Conservation (phyloP, 2,329 filamentous ascomycete species). For the Ceratocystis harringtonii region DNA sequence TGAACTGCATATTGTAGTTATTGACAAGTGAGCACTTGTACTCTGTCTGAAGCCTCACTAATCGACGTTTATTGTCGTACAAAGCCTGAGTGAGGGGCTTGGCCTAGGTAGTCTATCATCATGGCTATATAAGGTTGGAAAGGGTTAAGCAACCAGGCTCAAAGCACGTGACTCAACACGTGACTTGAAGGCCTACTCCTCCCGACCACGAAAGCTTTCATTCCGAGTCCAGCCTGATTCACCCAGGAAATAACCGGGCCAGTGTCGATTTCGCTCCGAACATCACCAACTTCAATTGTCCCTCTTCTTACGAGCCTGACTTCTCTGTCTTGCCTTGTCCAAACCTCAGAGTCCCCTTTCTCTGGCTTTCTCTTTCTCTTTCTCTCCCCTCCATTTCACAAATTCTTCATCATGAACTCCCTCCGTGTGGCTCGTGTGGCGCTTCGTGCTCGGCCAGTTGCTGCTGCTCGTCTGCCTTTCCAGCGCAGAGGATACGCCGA, state of each 20-base stretch:
- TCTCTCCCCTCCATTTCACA: constrained; percentile 20
- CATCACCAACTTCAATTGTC: constrained; percentile 15
- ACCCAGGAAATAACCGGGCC: constrained; percentile 15
- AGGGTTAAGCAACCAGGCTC: background rate
- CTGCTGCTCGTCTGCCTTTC: constrained; percentile 56
- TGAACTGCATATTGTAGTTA: background rate
- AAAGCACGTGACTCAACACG: background rate
- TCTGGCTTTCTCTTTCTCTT: constrained; percentile 1
- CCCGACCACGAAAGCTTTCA: constrained; percentile 1
- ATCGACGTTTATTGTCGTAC: background rate
- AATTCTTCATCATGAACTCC: constrained; percentile 63
- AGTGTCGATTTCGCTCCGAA: constrained; percentile 17
- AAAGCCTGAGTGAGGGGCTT: background rate
- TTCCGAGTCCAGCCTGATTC: constrained; percentile 14
- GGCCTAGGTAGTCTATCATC: background rate
- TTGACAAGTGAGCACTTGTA: background rate
- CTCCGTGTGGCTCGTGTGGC: constrained; percentile 83
- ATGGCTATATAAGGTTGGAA: background rate
- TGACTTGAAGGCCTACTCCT: background rate
- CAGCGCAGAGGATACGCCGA: constrained; percentile 88
- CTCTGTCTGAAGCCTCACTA: too few relatives aligned
- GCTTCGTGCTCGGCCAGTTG: constrained; percentile 65
- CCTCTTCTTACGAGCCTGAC: constrained; percentile 14
- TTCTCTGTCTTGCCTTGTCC: background rate
- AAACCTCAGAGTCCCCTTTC: constrained; percentile 3